Conservation (phyloP, 495 filamentous ascomycete species). For the Pyrenula aspistea region DNA sequence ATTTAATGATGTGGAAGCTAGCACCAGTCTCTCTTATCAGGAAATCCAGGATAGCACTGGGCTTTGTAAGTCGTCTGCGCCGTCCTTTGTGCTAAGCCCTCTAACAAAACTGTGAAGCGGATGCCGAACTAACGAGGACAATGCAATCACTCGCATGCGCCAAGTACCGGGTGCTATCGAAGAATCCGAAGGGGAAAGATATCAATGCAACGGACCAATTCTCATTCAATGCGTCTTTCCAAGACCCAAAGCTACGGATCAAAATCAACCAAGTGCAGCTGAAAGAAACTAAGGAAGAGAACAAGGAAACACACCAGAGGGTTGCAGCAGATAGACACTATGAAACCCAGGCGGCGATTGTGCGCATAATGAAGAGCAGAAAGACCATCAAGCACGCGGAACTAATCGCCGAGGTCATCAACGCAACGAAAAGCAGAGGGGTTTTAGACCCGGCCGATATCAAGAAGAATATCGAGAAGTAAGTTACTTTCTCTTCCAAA, state of each 20-base stretch:
- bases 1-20: slow-evolving; percentile 64
- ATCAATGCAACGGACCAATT: slow-evolving; percentile 70
- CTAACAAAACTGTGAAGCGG: slow-evolving; percentile 33
- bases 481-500: slow-evolving; percentile 17
- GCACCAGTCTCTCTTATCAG: slow-evolving; percentile 48
- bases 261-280: slow-evolving; percentile 99
- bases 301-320: slow-evolving; percentile 81
- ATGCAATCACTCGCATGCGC: slow-evolving; percentile 91
- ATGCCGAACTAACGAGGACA: slow-evolving; percentile 71
- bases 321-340: slow-evolving; percentile 83
- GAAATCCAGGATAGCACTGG: slow-evolving; percentile 60
- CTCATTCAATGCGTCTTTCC: slow-evolving; percentile 62
- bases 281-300: slow-evolving; percentile 85
- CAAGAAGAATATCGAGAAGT: slow-evolving; percentile 95
- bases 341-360: slow-evolving; percentile 94
- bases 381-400: slow-evolving; percentile 77
- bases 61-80: slow-evolving; percentile 37
- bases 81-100: slow-evolving; percentile 6
- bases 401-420: slow-evolving; percentile 77
- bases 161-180: slow-evolving; percentile 72
- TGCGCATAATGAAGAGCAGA: slow-evolving; percentile 91
- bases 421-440: slow-evolving; percentile 73
- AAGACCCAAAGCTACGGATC: slow-evolving; percentile 73
- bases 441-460: slow-evolving; percentile 76
- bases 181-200: slow-evolving; percentile 75